Base-by-base conservation (phyloP, 2,329 filamentous ascomycete species). In the Penicillium sp. region DNA sequence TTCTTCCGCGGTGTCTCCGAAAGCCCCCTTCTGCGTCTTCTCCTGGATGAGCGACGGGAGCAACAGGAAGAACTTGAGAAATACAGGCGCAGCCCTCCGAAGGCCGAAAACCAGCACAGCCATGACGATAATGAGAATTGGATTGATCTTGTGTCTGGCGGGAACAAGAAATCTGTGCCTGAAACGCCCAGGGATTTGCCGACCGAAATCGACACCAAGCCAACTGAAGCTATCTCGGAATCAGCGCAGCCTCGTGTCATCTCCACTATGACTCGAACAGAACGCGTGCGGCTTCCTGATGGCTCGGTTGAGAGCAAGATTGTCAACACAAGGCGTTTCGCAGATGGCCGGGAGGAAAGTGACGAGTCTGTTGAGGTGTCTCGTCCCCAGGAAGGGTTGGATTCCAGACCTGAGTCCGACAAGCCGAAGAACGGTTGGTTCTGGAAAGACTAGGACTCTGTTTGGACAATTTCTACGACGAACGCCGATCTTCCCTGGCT, bases 311-410 rank as follows among this genome's bases (percentile, higher is more conserved):
- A 82, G 9, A 86, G 82, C 0, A 85, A 82, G 63, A 79, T 81
- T 2, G 74, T 85, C 10, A 72, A 84, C 17, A 87, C 83, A 61
- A 83, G 82, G 65, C 78, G 82, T 3, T 88, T 86, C 64, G 75
- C 81, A 1, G 84, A 87, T 72, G 85, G 85, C 0, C 77, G 79
- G 4, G 85, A 87, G 66, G 84, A 87, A 68, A 83, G 73, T 35
- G 79, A 81, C 9, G 82, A 86, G 63, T 83, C 81, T 8, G 73
- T 81, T 4, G 81, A 85, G 46, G 64, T 69, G 9, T 59, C 67
- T 41, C 73, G 68, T 23, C 64, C 68, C 27, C 67, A 63, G 9
- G 54, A 46, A 5, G 48, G 12, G 6, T 33, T 33, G 31, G 12
- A 62, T 27, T 50, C 46, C n/a, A 37, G 62, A 8, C 53, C 63